Evolutionary conservation across 352 stramenopile genomes (phyloP).

Genomic region (Phytophthora tentaculata): DNA sequence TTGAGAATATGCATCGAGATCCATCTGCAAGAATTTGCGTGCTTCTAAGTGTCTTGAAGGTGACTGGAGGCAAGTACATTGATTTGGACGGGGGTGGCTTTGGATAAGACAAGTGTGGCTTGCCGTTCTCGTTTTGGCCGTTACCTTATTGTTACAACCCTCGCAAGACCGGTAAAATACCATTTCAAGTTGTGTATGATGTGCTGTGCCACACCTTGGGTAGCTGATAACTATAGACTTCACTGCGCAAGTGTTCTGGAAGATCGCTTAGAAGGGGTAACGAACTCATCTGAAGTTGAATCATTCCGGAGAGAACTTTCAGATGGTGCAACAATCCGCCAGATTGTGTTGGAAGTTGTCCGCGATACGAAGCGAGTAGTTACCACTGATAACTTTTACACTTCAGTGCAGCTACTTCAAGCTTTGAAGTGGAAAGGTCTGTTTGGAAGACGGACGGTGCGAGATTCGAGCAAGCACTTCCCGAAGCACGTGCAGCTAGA

Average conservation of each 20-base stretch:
- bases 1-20: neutral
- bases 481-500: conserved; percentile 27
- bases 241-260: neutral
- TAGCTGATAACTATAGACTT: neutral
- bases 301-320: neutral
- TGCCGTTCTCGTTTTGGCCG: neutral
- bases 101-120: neutral
- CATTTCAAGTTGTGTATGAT: neutral
- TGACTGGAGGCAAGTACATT: conserved; percentile 3
- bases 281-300: neutral
- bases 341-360: neutral
- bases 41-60: conserved; percentile 34
- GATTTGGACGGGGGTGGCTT: neutral
- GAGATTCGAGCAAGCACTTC: neutral
- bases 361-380: neutral
- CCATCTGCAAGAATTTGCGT: neutral
- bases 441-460: neutral
- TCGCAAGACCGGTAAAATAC: neutral
- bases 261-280: neutral
- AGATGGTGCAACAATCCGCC: neutral
- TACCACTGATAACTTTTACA: neutral
- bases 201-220: neutral
- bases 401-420: neutral
- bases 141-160: neutral
- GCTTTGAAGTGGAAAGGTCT: neutral